phyloP scores from a whole-genome alignment of 768 basidiomycete genomes.

The Melanogaster broomeanus region DNA sequence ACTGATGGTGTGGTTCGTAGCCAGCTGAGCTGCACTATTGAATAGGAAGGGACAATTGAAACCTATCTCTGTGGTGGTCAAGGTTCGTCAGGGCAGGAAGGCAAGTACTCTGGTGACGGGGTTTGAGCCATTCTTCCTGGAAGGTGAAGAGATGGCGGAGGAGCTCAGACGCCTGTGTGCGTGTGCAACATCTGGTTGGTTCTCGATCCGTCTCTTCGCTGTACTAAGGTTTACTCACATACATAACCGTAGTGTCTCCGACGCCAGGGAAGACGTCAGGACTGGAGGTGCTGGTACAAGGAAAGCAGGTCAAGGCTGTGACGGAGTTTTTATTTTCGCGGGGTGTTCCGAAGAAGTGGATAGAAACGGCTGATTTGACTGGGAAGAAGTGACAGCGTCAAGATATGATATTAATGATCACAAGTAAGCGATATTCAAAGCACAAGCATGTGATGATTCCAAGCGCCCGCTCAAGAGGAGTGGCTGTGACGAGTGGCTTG shows the following conservation, averaged over 20 bases:
- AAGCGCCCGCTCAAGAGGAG: no score
- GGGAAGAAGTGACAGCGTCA: constrained; percentile 43
- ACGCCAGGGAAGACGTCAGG: constrained; percentile 57
- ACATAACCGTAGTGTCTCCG: constrained; percentile 51
- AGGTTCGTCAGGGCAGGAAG: constrained; percentile 78
- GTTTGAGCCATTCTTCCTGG: constrained; percentile 74
- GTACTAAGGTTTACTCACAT: background rate
- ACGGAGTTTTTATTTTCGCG: constrained; percentile 63
- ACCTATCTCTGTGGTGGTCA: constrained; percentile 69
- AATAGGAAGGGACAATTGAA: constrained; percentile 74
- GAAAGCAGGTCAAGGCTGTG: constrained; percentile 72
- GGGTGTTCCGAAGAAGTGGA: constrained; percentile 85
- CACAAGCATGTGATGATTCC: background rate
- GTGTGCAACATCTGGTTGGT: constrained; percentile 72
- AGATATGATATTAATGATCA: background rate
- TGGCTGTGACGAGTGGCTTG: background rate
- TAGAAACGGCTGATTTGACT: constrained; percentile 51
- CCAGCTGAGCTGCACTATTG: background rate
- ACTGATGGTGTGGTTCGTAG: background rate
- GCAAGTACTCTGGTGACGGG: constrained; percentile 75
- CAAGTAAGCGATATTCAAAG: background rate
- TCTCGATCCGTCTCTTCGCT: background rate
- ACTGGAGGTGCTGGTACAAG: constrained; percentile 81
- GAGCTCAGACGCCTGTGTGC: constrained; percentile 79
- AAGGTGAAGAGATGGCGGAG: constrained; percentile 74